Evolutionary conservation across 768 basidiomycete species (phyloP).

Genomic region (Boletus fagicola): DNA sequence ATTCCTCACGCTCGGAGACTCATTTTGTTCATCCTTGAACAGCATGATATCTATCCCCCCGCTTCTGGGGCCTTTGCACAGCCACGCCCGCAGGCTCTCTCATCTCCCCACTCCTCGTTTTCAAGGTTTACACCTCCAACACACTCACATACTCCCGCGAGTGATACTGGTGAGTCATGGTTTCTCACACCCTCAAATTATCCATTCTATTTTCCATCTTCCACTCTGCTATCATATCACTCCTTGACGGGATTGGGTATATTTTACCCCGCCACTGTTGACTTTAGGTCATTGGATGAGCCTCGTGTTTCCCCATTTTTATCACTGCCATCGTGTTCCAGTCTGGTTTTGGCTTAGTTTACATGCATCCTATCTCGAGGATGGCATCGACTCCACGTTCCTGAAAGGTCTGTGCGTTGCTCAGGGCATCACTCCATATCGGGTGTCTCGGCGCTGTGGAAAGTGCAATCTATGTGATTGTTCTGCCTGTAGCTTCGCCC

Average conservation of each 20-base stretch:
- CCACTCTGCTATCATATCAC: not conserved
- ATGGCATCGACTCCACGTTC: not conserved
- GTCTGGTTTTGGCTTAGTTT: not conserved
- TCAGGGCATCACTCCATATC: not conserved
- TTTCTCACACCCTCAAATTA: not conserved
- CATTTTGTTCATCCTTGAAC: not conserved
- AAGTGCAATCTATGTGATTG: slow-evolving; percentile 3
- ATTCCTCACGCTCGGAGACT: not conserved
- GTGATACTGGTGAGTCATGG: slow-evolving; percentile 27
- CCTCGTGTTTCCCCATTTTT: slow-evolving; percentile 4
- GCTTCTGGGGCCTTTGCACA: slow-evolving; percentile 4
- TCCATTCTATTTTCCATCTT: not conserved
- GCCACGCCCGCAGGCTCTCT: slow-evolving; percentile 5
- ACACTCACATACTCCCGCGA: slow-evolving; percentile 27
- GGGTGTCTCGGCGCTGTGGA: not conserved
- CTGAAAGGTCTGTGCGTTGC: not conserved
- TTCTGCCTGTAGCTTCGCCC: not conserved
- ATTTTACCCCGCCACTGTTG: not conserved
- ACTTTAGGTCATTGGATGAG: not conserved
- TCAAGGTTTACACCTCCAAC: slow-evolving; percentile 24
- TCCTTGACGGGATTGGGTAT: not conserved
- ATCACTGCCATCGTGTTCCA: not conserved
- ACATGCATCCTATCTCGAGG: not conserved
- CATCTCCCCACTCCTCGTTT: slow-evolving; percentile 22
- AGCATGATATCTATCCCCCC: slow-evolving; percentile 17